Evolutionary conservation across 495 filamentous ascomycete species (phyloP).

Genomic region (Penicillium paradoxum): DNA sequence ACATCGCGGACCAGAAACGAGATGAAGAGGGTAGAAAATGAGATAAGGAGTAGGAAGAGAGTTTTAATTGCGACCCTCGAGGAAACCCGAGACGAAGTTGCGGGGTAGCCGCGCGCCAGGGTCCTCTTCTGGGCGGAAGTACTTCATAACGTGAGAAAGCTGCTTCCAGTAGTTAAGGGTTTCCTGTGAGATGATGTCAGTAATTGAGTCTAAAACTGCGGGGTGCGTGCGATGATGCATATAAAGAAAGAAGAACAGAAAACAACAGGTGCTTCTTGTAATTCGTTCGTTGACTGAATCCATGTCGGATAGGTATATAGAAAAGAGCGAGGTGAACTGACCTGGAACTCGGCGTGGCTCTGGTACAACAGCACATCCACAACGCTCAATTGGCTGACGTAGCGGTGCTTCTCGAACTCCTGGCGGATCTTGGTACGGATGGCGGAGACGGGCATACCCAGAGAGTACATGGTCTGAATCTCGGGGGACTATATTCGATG

Average conservation of each 20-base stretch:
- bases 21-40: constrained; percentile 19
- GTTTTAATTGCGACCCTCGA: constrained; percentile 60
- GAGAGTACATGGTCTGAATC: constrained; percentile 91
- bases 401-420: constrained; percentile 95
- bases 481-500: constrained; percentile 73
- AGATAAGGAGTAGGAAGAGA: constrained; percentile 9
- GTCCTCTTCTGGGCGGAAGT: constrained; percentile 89
- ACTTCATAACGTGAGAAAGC: constrained; percentile 91
- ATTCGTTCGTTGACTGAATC: background rate
- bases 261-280: background rate
- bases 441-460: constrained; percentile 79
- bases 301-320: background rate
- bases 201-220: background rate
- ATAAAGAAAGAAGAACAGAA: background rate
- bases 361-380: constrained; percentile 86
- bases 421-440: constrained; percentile 93
- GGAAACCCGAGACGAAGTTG: constrained; percentile 87
- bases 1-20: constrained; percentile 24
- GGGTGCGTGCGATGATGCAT: background rate
- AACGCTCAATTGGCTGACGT: constrained; percentile 78
- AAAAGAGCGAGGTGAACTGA: constrained; percentile 21
- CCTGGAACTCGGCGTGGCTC: constrained; percentile 87
- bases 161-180: constrained; percentile 99
- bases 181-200: constrained; percentile 54
- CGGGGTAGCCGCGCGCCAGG: constrained; percentile 68